These are phyloP conservation scores for Termitomyces heimii DNA, from an alignment of 768 basidiomycete genomes.

Conservation along the genomic window DNA sequence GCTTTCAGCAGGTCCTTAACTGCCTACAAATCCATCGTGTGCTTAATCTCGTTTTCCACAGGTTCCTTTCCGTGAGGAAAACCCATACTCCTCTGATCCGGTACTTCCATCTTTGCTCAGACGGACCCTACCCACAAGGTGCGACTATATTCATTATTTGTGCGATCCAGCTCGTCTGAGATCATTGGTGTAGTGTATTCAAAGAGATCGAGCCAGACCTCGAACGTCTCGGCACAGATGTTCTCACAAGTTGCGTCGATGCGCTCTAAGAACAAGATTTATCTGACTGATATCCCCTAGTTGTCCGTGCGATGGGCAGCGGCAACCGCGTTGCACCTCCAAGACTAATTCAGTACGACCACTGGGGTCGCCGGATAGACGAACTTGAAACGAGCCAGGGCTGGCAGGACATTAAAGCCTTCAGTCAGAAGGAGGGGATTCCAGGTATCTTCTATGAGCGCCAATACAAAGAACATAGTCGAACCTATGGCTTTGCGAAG, in stretches of 20 bases:
- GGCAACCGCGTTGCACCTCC: slow-evolving; percentile 40
- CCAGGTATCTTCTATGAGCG: slow-evolving; percentile 67
- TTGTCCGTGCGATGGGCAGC: slow-evolving; percentile 46
- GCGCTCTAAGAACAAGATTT: background rate
- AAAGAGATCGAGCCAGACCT: slow-evolving; percentile 56
- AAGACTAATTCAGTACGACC: slow-evolving; percentile 61
- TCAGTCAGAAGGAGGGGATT: slow-evolving; percentile 58
- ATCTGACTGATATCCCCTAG: slow-evolving; percentile 23
- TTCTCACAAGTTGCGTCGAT: slow-evolving; percentile 39
- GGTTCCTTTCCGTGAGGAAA: slow-evolving; percentile 49
- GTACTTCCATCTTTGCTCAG: slow-evolving; percentile 57
- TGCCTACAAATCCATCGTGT: background rate
- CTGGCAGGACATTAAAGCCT: slow-evolving; percentile 62
- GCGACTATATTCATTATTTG: slow-evolving; percentile 2
- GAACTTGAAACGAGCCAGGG: slow-evolving; percentile 64
- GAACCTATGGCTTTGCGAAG: slow-evolving; percentile 64
- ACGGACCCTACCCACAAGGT: slow-evolving; percentile 47
- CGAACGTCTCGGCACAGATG: slow-evolving; percentile 49
- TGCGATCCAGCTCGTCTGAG: background rate
- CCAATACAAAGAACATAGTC: slow-evolving; percentile 51
- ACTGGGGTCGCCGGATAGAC: slow-evolving; percentile 69
- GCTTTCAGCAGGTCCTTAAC: slow-evolving; percentile 50
- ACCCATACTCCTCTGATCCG: slow-evolving; percentile 57
- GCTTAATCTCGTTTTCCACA: slow-evolving; percentile 14
- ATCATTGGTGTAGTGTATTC: slow-evolving; percentile 27